Conservation (phyloP, 257 asterid genomes). For the Nicotiana paniculata region DNA sequence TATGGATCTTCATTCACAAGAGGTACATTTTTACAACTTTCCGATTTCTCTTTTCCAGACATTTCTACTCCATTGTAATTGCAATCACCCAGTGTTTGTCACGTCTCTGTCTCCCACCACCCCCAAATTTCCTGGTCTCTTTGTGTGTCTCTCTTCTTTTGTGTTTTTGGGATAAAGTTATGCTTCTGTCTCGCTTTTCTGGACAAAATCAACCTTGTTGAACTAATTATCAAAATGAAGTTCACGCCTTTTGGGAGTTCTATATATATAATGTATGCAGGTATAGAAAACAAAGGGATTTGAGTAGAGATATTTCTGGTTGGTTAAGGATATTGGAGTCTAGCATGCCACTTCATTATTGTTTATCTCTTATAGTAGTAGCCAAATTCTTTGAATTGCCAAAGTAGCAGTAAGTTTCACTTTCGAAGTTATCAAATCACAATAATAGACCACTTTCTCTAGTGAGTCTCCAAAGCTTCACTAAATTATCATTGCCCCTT, state of each 20-base stretch:
- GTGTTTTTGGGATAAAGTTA: background rate
- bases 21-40: background rate
- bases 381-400: background rate
- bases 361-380: background rate
- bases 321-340: background rate
- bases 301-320: slow-evolving; percentile 1
- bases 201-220: background rate
- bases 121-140: background rate
- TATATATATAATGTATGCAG: background rate
- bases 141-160: background rate
- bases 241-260: background rate
- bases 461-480: background rate
- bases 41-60: background rate
- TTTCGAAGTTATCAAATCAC: background rate
- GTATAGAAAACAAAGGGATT: background rate
- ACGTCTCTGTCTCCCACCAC: background rate
- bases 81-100: background rate
- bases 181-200: background rate
- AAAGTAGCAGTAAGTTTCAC: background rate
- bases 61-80: background rate
- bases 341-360: background rate
- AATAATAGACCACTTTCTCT: background rate
- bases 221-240: background rate
- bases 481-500: background rate
- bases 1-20: background rate